phyloP scores from a whole-genome alignment of 2,329 filamentous ascomycete genomes.

The Aspergillaceae sp. region DNA sequence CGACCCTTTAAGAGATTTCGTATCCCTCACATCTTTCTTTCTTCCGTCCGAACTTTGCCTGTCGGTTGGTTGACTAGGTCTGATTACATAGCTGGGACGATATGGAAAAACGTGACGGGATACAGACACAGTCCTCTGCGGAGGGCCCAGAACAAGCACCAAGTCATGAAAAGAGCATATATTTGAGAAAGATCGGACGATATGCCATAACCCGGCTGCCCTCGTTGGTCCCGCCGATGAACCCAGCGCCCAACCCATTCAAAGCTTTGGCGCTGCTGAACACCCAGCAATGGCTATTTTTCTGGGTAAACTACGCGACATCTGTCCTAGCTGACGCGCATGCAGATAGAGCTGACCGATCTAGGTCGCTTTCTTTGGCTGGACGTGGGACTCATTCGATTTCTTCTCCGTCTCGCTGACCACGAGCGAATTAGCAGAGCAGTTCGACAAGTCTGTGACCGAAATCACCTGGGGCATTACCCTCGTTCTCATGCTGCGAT shows the following conservation, averaged over 20 bases:
- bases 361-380: conserved; percentile 38
- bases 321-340: neutral
- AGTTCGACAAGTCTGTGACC: conserved; percentile 46
- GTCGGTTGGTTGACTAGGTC: no score
- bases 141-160: no score
- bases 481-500: conserved; percentile 52
- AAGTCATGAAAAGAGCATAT: neutral
- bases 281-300: conserved; percentile 52
- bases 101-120: no score
- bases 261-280: conserved; percentile 44
- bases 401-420: conserved; percentile 56
- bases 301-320: conserved; percentile 27
- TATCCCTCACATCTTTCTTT: no score
- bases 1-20: no score
- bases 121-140: no score
- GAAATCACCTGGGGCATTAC: conserved; percentile 55
- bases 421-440: conserved; percentile 44
- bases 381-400: conserved; percentile 52
- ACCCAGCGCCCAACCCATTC: conserved; percentile 47
- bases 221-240: conserved; percentile 49
- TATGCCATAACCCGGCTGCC: conserved; percentile 48
- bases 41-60: no score
- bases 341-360: neutral
- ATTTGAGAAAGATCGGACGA: conserved; percentile 28
- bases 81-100: no score